Conservation (phyloP, 139 green algal genomes). For the Coelastrella sp. region DNA sequence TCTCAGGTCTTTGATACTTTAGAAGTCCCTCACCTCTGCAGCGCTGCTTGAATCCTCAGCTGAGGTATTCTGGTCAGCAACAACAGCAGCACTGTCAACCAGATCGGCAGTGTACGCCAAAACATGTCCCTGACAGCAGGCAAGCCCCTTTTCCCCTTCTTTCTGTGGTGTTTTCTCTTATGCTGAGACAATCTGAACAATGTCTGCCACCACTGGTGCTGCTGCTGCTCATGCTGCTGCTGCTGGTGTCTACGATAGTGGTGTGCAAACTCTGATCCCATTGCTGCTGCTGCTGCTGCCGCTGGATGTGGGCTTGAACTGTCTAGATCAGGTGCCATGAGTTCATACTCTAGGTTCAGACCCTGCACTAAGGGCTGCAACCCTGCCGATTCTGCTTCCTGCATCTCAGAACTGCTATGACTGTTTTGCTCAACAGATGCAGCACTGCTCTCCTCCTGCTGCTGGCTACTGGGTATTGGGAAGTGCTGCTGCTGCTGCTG, state of each 20-base stretch:
- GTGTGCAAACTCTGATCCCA: not conserved
- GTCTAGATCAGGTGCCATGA: not conserved
- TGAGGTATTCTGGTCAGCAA: not conserved
- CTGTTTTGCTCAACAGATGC: no score
- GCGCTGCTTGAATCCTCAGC: not conserved
- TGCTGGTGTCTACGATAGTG: not conserved
- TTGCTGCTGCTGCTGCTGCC: not conserved
- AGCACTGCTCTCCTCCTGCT: not conserved
- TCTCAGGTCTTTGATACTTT: no score
- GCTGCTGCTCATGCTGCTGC: not conserved
- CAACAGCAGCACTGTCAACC: conserved; percentile 34
- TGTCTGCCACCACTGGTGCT: not conserved
- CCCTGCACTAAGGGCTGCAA: not conserved
- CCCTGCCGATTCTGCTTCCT: not conserved
- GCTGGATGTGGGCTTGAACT: not conserved
- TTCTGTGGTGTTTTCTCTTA: not conserved
- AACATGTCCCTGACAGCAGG: not conserved
- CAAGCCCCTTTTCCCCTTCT: not conserved
- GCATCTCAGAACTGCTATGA: no score
- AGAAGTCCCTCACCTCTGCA: conserved; percentile 16
- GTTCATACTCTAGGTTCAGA: not conserved
- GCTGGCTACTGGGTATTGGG: not conserved
- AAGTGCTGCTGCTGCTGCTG: not conserved
- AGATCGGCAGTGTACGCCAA: conserved; percentile 7
- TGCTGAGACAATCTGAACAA: not conserved